Evolutionary conservation across 352 stramenopile species (phyloP), one percentile per base, ranked within the genome.

Genomic region (Phytopythium oedochilum): DNA sequence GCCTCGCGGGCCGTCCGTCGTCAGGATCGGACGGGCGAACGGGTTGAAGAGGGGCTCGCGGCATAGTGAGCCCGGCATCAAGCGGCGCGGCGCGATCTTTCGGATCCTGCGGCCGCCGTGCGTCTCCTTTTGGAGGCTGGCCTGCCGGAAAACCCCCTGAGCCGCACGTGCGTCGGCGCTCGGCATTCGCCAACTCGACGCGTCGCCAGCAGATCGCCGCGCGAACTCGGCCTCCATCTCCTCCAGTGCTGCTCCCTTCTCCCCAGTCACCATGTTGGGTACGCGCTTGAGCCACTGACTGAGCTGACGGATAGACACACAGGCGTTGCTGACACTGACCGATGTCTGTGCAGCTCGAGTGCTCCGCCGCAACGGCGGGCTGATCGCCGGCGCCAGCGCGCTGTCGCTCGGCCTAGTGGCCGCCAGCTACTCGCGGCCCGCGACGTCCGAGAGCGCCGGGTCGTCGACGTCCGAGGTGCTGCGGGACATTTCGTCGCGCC

Each of bases 401-500:
- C 60, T 85, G 47, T 80, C 75, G 53, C 74, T 87, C 12, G 78
- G 75, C 3, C 74, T 89, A 26, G 62, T 72, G 9, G 75, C 73
- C 12, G 78, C 72, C 18, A 79, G 66, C 22, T 63, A 73, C 60
- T 64, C 70, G 9, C 63, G 64, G 42, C 50, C 57, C 2, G 55
- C 70, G n/a, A 65, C 75, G 6, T 61, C 75, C 0, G 75, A 89
- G 63, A 86, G 61, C 51, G 64, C 74, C 17, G 64, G 59, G 48
- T 63, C 53, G 28, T 82, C 71, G 34, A 87, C 79, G 23, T 81
- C 72, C 12, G 70, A 82, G 10, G 67, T 81, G 55, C 66, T 89
- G 25, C 68, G 82, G 49, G 78, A 89, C 57, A 89, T 89, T 46
- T 81, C 78, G 35, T 59, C 73, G 26, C 78, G 78, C 40, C 64